A percentile compares a stretch with the other conserved stretches of the same genome.
phyloP scores from a whole-genome alignment of 2,329 filamentous ascomycete genomes.

The Thelonectria blattea region DNA sequence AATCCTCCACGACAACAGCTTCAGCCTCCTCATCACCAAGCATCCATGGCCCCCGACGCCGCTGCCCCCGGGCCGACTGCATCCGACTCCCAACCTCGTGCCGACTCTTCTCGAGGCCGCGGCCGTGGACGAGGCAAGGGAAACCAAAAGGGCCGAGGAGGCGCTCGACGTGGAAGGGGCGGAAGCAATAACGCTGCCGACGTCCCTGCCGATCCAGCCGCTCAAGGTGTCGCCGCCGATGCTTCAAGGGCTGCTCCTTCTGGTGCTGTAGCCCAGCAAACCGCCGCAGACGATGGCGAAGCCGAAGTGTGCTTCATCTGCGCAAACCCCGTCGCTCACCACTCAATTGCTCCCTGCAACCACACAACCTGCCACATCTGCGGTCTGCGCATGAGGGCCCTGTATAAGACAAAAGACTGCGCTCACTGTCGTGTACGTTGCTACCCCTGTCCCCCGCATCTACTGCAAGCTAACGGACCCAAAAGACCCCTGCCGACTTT shows the following conservation, averaged over 20 bases:
- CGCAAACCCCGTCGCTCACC: constrained; percentile 86
- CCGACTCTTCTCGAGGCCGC: constrained; percentile 43
- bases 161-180: constrained; percentile 41
- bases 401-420: constrained; percentile 97
- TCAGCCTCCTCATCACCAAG: neutral
- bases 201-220: constrained; percentile 38
- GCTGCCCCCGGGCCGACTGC: constrained; percentile 25
- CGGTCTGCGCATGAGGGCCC: constrained; percentile 83
- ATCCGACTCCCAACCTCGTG: constrained; percentile 29
- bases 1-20: neutral
- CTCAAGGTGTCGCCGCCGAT: constrained; percentile 40
- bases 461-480: constrained; percentile 27
- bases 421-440: constrained; percentile 87
- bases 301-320: constrained; percentile 97
- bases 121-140: constrained; percentile 52
- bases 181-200: constrained; percentile 32
- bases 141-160: constrained; percentile 47
- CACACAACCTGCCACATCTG: constrained; percentile 98
- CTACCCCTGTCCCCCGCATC: neutral
- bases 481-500: constrained; percentile 70
- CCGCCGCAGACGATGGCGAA: constrained; percentile 57
- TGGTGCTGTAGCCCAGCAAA: constrained; percentile 31
- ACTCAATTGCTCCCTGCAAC: constrained; percentile 91
- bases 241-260: constrained; percentile 45
- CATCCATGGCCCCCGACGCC: constrained; percentile 29